Evolutionary conservation across 2,329 filamentous ascomycete species (phyloP), one percentile per base, ranked within the genome.

Genomic region (Blumeriella jaapii): DNA sequence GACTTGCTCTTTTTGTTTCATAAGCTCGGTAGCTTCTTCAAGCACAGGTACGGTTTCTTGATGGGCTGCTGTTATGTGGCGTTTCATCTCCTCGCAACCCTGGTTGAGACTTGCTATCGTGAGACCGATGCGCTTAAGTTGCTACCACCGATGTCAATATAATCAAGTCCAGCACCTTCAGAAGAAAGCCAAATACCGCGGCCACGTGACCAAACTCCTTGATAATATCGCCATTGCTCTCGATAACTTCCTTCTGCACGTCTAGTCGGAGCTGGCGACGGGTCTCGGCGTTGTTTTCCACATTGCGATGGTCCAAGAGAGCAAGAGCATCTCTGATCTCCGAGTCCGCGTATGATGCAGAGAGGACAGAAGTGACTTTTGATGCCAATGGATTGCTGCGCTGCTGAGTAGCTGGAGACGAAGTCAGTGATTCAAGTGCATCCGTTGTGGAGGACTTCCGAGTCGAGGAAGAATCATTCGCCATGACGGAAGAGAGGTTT

Each of bases 191-290:
- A n/a, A 42, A 19, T 59, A 89, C 83, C 69, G 93, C 83, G 18
- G 87, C 84, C 45, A 98, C 85, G 36, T 77, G 71, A 22, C 86
- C 84, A 60, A 96, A 96, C 55, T 94, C 85, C 35, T 74, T 68
- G 39, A 96, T 75, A 44, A 96, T 82, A 45, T 84, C 75, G 31
- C 82, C 86, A 72, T 96, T 95, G 60, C 82, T 86, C 46, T 89
- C 75, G 38, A 96, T 87, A 23, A 95, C 82, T 54, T 96, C 87
- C 56, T 82, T 89, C 55, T 96, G 86, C 1, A 93, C 68, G 54
- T 93, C 78, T 1, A 93, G 61, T 11, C 87, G 76, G 11, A 96
- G 61, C 39, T 83, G 78, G 5, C 89, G 75, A 33, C 91, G 72
- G 2, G 78, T 80, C 46, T 87, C 82, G 7, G 82, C 69, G 9